These are phyloP conservation scores for Cetradonia linearis DNA, from an alignment of 495 filamentous ascomycete species.

Conservation along the genomic window DNA sequence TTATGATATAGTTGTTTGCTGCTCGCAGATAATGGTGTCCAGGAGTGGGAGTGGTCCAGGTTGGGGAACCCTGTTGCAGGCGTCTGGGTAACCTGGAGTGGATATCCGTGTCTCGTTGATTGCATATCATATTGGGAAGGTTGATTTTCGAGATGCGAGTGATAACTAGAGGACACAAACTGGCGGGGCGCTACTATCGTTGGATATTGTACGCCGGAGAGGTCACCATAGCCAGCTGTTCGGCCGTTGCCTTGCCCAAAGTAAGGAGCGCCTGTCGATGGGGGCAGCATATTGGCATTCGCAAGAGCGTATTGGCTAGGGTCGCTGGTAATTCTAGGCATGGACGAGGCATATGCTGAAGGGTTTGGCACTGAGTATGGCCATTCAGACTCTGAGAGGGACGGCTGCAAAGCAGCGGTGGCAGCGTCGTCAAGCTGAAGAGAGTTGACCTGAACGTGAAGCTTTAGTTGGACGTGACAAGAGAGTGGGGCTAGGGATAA, in stretches of 20 bases:
- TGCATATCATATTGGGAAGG: constrained; percentile 14
- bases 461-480: constrained; percentile 1
- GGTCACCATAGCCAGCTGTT: constrained; percentile 4
- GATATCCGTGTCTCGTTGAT: constrained; percentile 13
- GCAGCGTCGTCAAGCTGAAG: constrained; percentile 1
- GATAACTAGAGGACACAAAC: not conserved
- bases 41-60: constrained; percentile 15
- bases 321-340: constrained; percentile 6
- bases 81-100: constrained; percentile 13
- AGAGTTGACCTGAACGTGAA: constrained; percentile 17
- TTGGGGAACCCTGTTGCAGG: constrained; percentile 4
- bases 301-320: constrained; percentile 10
- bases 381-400: constrained; percentile 9
- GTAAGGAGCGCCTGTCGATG: not conserved
- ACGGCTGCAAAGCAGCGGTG: not conserved
- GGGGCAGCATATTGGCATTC: not conserved
- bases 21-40: constrained; percentile 15
- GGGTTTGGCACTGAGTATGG: constrained; percentile 1
- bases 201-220: constrained; percentile 3
- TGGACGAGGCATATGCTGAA: not conserved
- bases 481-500: not conserved
- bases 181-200: not conserved
- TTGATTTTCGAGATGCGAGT: not conserved
- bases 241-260: not conserved
- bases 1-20: not conserved